These are phyloP conservation scores for Pezicula rhizophila DNA, from an alignment of 2,329 filamentous ascomycete genomes.

Conservation along the genomic window DNA sequence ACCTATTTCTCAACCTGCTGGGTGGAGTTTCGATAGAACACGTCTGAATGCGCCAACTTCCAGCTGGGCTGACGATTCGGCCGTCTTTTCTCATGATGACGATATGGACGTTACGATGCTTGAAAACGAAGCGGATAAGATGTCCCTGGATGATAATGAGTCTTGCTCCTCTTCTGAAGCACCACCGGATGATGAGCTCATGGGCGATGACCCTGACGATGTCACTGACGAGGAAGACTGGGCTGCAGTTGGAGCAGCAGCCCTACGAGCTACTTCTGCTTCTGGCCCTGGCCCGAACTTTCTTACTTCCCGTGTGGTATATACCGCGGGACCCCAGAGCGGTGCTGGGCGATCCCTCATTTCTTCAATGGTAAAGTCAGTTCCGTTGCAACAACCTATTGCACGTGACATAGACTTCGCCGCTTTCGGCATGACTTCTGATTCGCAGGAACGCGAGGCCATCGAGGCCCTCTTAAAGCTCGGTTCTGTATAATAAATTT, in stretches of 20 bases:
- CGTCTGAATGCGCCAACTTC: slow-evolving; percentile 46
- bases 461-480: slow-evolving; percentile 76
- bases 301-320: slow-evolving; percentile 39
- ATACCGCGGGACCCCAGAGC: slow-evolving; percentile 34
- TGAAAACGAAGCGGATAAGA: slow-evolving; percentile 87
- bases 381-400: slow-evolving; percentile 33
- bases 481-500: slow-evolving; percentile 60
- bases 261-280: slow-evolving; percentile 61
- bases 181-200: slow-evolving; percentile 54
- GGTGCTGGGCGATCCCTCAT: slow-evolving; percentile 27
- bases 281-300: slow-evolving; percentile 46
- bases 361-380: slow-evolving; percentile 23
- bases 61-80: slow-evolving; percentile 65
- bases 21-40: slow-evolving; percentile 40
- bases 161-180: slow-evolving; percentile 74
- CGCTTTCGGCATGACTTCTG: slow-evolving; percentile 35
- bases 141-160: slow-evolving; percentile 77
- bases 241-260: slow-evolving; percentile 81
- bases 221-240: slow-evolving; percentile 95
- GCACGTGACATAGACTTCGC: slow-evolving; percentile 42
- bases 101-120: slow-evolving; percentile 58
- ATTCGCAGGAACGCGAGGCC: slow-evolving; percentile 73
- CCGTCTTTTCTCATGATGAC: slow-evolving; percentile 69
- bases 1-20: slow-evolving; percentile 44
- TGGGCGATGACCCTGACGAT: slow-evolving; percentile 74